Evolutionary conservation across 139 green algal species (phyloP).

Genomic region (Ettlia oleoabundans): DNA sequence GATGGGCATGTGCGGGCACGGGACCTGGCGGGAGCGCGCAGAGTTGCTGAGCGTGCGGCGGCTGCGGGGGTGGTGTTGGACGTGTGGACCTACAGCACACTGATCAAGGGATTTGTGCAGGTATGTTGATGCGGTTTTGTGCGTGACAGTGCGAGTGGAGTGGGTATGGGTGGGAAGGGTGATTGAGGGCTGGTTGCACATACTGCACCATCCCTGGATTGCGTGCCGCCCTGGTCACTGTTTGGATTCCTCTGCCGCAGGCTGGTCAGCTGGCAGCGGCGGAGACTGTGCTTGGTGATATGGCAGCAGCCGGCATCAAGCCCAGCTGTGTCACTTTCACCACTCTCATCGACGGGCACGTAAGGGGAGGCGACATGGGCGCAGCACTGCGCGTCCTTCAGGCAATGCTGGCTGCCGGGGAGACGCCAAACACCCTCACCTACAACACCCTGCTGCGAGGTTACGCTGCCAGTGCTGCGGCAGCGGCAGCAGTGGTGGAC

Average conservation of each 20-base stretch:
- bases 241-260: neutral
- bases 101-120: slow-evolving; percentile 55
- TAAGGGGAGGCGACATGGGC: slow-evolving; percentile 75
- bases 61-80: slow-evolving; percentile 58
- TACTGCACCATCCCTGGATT: neutral
- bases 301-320: slow-evolving; percentile 41
- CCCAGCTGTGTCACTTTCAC: slow-evolving; percentile 68
- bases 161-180: no score
- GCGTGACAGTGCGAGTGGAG: neutral
- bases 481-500: slow-evolving; percentile 28
- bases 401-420: slow-evolving; percentile 55
- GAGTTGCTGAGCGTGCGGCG: slow-evolving; percentile 45
- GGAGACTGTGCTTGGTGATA: slow-evolving; percentile 36
- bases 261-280: slow-evolving; percentile 40
- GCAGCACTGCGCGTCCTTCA: slow-evolving; percentile 45
- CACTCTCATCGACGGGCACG: slow-evolving; percentile 76
- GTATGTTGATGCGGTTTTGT: neutral
- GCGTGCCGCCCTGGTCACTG: no score
- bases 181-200: neutral
- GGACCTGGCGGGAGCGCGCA: slow-evolving; percentile 48
- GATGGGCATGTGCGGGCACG: slow-evolving; percentile 56
- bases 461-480: slow-evolving; percentile 78
- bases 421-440: slow-evolving; percentile 74
- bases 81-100: slow-evolving; percentile 55
- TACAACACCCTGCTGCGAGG: slow-evolving; percentile 88